Evolutionary conservation across 225 moss, liverwort and hornwort species (phyloP).

Genomic region (Thuidium tamariscinum): DNA sequence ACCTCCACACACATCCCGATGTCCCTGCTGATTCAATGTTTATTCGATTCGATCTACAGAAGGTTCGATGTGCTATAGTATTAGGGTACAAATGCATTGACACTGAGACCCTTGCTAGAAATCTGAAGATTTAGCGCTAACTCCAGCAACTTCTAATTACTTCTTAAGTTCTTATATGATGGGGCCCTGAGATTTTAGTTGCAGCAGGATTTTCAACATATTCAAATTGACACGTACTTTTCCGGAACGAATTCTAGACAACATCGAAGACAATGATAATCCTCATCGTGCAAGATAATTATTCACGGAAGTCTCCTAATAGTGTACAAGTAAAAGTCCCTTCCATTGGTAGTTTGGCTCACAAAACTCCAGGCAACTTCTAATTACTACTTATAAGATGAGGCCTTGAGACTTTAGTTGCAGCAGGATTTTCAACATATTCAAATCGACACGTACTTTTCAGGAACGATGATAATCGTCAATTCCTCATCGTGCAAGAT

Average conservation of each 20-base stretch:
- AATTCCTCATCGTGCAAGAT: not conserved
- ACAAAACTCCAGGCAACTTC: not conserved
- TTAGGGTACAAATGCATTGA: not conserved
- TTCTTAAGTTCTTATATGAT: not conserved
- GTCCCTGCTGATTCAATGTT: not conserved
- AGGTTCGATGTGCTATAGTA: not conserved
- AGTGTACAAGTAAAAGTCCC: too few species aligned
- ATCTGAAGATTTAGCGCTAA: not conserved
- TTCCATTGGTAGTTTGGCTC: too few species aligned
- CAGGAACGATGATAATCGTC: too few species aligned
- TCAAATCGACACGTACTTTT: too few species aligned
- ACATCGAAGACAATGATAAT: too few species aligned
- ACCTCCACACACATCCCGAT: too few species aligned
- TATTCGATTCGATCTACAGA: not conserved
- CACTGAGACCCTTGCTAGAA: not conserved
- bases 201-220: not conserved
- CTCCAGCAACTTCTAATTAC: not conserved
- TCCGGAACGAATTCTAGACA: too few species aligned
- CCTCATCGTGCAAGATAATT: too few species aligned
- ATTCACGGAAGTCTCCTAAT: too few species aligned
- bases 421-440: too few species aligned
- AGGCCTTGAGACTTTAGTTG: too few species aligned
- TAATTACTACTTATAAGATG: too few species aligned
- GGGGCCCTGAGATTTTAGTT: not conserved
- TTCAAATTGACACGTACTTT: not conserved